These are phyloP conservation scores for Saprolegnia diclina DNA, from an alignment of 352 stramenopile genomes.

Conservation along the genomic window DNA sequence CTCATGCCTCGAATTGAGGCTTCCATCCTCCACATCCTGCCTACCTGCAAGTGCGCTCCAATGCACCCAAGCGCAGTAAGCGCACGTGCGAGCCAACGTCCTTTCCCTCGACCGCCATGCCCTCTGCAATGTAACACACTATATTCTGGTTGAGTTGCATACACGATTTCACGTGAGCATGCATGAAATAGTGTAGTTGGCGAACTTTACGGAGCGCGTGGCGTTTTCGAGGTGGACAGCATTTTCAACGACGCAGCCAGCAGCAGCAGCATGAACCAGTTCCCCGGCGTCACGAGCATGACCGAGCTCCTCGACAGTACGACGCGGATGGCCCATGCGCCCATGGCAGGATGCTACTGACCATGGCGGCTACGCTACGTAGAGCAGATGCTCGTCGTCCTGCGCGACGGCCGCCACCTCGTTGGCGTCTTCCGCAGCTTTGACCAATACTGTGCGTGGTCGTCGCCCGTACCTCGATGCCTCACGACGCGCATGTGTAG, in stretches of 20 bases:
- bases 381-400: conserved; percentile 89
- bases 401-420: conserved; percentile 94
- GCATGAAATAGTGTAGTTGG: neutral
- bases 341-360: neutral
- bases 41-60: too few species aligned
- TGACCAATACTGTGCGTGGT: conserved; percentile 73
- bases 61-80: too few species aligned
- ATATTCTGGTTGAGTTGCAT: too few species aligned
- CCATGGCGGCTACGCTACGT: neutral
- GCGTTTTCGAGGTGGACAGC: neutral
- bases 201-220: neutral
- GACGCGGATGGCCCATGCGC: neutral
- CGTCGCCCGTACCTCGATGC: neutral
- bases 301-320: conserved; percentile 22
- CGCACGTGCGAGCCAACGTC: too few species aligned
- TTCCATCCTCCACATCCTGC: too few species aligned
- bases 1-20: neutral
- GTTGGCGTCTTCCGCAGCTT: conserved; percentile 87
- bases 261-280: conserved; percentile 8
- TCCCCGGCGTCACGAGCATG: conserved; percentile 17
- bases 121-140: too few species aligned
- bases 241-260: neutral
- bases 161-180: neutral
- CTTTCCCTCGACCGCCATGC: too few species aligned
- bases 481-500: conserved; percentile 31